These are phyloP conservation scores for Oryza longistaminata DNA, from an alignment of 176 grass and related monocot genomes.

Conservation along the genomic window DNA sequence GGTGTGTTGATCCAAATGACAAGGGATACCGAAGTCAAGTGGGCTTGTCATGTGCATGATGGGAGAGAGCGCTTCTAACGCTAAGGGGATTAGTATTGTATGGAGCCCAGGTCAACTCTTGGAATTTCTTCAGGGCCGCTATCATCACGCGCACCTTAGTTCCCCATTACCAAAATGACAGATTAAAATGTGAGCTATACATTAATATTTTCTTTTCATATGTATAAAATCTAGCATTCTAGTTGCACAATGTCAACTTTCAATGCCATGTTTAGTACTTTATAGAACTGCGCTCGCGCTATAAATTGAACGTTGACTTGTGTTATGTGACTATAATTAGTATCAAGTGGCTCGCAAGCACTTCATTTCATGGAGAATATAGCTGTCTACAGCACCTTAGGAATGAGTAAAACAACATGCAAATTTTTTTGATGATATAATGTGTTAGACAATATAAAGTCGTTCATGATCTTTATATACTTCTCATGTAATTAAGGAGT, in stretches of 20 bases:
- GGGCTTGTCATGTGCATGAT: conserved; percentile 64
- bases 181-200: conserved; percentile 27
- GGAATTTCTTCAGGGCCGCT: conserved; percentile 58
- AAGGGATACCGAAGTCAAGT: conserved; percentile 80
- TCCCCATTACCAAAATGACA: conserved; percentile 17
- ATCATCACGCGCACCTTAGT: conserved; percentile 48
- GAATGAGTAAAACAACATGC: conserved; percentile 24
- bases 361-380: neutral
- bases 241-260: conserved; percentile 37
- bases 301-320: conserved; percentile 25
- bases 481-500: neutral
- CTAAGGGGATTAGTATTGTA: conserved; percentile 48
- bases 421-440: conserved; percentile 29
- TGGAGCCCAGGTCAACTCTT: conserved; percentile 66
- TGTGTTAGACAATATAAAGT: neutral
- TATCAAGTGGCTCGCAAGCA: neutral
- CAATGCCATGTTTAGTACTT: neutral
- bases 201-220: neutral
- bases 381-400: conserved; percentile 10
- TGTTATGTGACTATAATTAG: neutral
- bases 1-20: conserved; percentile 62
- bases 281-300: neutral
- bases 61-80: conserved; percentile 65
- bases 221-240: conserved; percentile 9
- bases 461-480: neutral